Evolutionary conservation across 2,329 filamentous ascomycete genomes (phyloP), one percentile per base, ranked within the genome.

Genomic region (Falciphora oryzae): DNA sequence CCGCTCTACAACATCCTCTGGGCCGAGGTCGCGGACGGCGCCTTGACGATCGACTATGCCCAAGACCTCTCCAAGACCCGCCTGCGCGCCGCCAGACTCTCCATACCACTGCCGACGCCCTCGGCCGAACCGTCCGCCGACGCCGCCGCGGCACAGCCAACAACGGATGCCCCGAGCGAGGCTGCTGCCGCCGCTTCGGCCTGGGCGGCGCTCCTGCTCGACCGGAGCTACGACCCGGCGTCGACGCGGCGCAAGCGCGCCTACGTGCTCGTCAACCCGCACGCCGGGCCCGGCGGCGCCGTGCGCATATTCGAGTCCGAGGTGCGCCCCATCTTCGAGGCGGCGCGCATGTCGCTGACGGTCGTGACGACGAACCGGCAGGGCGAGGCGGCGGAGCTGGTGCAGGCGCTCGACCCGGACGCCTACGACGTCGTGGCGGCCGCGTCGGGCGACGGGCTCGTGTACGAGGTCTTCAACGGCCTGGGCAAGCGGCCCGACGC

Each of bases 391-490:
- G 81, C 89, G 1, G 89, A 92, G 27, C 88, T 98, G 66, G 88
- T 87, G 14, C 83, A 90, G 72, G 82, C 87, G 57, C 77, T 97
- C 61, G 91, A 97, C 72, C 83, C 95, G 32, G 85, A 93, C 61
- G 85, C 83, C 2, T 97, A 88, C 75, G 95, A 99, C 77, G 89
- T 93, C 11, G 84, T 98, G 18, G 87, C 94, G 31, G 91, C 92
- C 67, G 95, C 92, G 73, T 97, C 94, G 0, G 95, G 95, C 5
- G 95, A 99, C 71, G 95, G 95, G 13, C 82, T 97, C 56, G 89
- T 92, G 0, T 90, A 97, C 74, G 95, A 99, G 76, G 90, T 97
- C 11, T 97, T 97, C 80, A 98, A 99, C 73, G 95, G 95, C 0
- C 79, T 99, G 38, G 93, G 86, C 18, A 89, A 87, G 76, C 88